Base-by-base conservation (phyloP, 2,329 filamentous ascomycete genomes). In the Scopulariopsis brevicaulis region DNA sequence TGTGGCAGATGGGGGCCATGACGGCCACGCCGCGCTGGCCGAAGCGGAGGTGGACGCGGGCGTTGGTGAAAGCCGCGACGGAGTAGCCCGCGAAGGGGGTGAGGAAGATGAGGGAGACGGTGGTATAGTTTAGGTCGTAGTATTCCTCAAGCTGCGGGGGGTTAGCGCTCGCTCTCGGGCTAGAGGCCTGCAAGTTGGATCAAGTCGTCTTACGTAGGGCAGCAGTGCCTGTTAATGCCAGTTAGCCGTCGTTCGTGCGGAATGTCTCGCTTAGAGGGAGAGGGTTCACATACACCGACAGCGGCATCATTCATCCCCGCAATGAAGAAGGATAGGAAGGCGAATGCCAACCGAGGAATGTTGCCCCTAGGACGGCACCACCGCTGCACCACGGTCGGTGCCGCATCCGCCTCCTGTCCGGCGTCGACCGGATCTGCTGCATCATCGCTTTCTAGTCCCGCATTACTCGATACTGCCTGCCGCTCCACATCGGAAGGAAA, bases 21-120 rank as follows among this genome's bases (percentile, higher is more conserved):
- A 87, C 67, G 1, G 84, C 83, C 3, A 89, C 77, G 1, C 87
- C 87, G 4, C 85, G 79, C 62, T 86, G 85, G 18, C 87, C 87
- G 35, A 81, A 75, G 4, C 69, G 74, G 57, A 82, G 68, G 63
- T 86, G 85, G 28, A 87, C 77, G 1, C 68, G 67, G 59, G 83
- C 84, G 65, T 86, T 87, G 34, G 80, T 71, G 4, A 86, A 69
- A 0, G 84, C 82, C 0, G 83, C 81, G 5, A 79, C 64, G 1
- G 78, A 80, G 70, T 87, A 88, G 25, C 85, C 85, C 1, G 77
- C 72, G 24, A 87, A 80, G 0, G 84, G 84, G 0, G 82, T 81
- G 2, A 88, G 71, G 67, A 86, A 87, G 53, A 86, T 74, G 4
- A 86, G 73, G 0, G 84, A 85, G 0, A 86, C 77, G 52, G 85